Percentiles rank a stretch among this genome's conserved stretches.
Conservation (phyloP, 768 basidiomycete genomes). For the Crassisporium funariophilum region DNA sequence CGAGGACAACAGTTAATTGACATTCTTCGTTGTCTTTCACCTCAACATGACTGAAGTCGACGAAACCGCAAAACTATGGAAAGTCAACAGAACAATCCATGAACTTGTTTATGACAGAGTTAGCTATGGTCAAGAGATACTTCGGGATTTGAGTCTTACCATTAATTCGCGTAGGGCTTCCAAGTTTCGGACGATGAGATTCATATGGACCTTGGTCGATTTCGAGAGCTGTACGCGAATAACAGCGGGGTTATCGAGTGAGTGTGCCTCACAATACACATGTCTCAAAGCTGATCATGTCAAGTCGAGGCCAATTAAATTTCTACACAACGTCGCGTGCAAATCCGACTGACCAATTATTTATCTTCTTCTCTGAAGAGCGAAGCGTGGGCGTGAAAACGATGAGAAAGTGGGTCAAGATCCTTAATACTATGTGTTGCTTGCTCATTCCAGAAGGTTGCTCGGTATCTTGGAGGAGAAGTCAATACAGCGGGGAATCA, state of each 20-base stretch:
- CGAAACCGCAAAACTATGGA: slow-evolving; percentile 90
- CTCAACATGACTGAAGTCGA: slow-evolving; percentile 67
- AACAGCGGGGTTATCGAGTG: slow-evolving; percentile 83
- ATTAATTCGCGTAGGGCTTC: slow-evolving; percentile 67
- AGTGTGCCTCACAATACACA: slow-evolving; percentile 45
- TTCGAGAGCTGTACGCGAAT: slow-evolving; percentile 73
- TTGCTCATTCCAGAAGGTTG: slow-evolving; percentile 53
- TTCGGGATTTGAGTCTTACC: slow-evolving; percentile 25
- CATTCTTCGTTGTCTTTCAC: slow-evolving; percentile 20
- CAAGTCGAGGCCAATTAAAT: slow-evolving; percentile 84
- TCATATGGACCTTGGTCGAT: slow-evolving; percentile 79
- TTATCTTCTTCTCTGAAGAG: slow-evolving; percentile 95
- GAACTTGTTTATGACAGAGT: slow-evolving; percentile 97
- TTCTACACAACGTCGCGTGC: slow-evolving; percentile 81
- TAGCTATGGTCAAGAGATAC: slow-evolving; percentile 26
- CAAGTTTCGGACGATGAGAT: slow-evolving; percentile 94
- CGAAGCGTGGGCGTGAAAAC: slow-evolving; percentile 95
- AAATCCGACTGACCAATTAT: slow-evolving; percentile 79
- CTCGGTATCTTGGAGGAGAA: slow-evolving; percentile 91
- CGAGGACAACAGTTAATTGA: too few species aligned
- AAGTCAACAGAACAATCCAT: slow-evolving; percentile 94
- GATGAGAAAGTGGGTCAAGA: slow-evolving; percentile 84
- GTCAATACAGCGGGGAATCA: slow-evolving; percentile 85
- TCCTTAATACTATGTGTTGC: slow-evolving; percentile 7
- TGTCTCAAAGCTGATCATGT: slow-evolving; percentile 6